A percentile compares a stretch with the other conserved stretches of the same genome.
Evolutionary conservation across 2,329 filamentous ascomycete genomes (phyloP).

Genomic region (Colletotrichum sp.): DNA sequence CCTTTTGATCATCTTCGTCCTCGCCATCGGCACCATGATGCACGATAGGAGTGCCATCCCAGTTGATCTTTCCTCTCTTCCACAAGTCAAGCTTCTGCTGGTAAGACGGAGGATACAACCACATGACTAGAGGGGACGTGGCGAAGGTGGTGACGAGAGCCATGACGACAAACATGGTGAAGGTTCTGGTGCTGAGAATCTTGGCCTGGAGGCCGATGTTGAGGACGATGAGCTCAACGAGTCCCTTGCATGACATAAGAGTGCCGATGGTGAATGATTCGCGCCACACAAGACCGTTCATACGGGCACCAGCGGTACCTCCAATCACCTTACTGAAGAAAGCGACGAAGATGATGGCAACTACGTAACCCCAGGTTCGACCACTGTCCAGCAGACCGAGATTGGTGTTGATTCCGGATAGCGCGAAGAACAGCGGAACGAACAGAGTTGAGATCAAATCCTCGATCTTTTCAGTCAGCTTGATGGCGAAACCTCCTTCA

Average conservation of each 20-base stretch:
- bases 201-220: slow-evolving; percentile 81
- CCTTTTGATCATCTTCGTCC: slow-evolving; percentile 28
- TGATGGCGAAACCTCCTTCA: slow-evolving; percentile 88
- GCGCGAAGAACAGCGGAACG: slow-evolving; percentile 89
- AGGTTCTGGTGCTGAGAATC: slow-evolving; percentile 82
- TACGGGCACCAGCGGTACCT: slow-evolving; percentile 78
- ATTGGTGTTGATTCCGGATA: slow-evolving; percentile 89
- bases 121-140: slow-evolving; percentile 77
- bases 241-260: slow-evolving; percentile 95
- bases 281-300: slow-evolving; percentile 83
- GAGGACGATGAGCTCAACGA: slow-evolving; percentile 94
- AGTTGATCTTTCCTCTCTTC: slow-evolving; percentile 84
- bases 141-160: slow-evolving; percentile 84
- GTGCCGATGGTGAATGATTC: slow-evolving; percentile 88
- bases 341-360: slow-evolving; percentile 81
- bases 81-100: slow-evolving; percentile 56
- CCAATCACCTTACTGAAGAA: slow-evolving; percentile 87
- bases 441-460: slow-evolving; percentile 86
- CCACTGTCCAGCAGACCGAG: slow-evolving; percentile 83
- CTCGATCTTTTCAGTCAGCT: slow-evolving; percentile 91
- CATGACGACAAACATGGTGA: slow-evolving; percentile 96
- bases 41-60: slow-evolving; percentile 48
- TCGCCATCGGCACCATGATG: slow-evolving; percentile 36
- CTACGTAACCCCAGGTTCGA: slow-evolving; percentile 86
- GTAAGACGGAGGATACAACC: slow-evolving; percentile 73